Evolutionary conservation across 306 rosid genomes (phyloP).

Genomic region (Begonia peltatifolia): DNA sequence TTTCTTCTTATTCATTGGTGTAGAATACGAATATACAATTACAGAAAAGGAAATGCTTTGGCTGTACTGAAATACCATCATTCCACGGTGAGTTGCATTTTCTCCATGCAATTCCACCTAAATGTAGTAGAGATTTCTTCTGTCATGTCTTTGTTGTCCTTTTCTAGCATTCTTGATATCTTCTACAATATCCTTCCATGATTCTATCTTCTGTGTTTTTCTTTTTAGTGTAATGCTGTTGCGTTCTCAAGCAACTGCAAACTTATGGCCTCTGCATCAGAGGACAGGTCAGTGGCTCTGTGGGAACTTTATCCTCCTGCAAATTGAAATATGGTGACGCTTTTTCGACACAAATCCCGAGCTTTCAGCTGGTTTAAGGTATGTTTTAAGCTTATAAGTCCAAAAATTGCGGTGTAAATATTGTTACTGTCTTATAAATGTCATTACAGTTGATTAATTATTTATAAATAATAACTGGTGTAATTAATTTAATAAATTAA

Average conservation of each 20-base stretch:
- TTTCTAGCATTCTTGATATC: background rate
- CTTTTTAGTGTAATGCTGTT: constrained; percentile 71
- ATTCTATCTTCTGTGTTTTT: background rate
- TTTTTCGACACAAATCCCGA: no score
- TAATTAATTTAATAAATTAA: no score
- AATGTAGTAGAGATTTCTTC: background rate
- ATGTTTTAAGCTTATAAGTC: no score
- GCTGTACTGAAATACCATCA: constrained; percentile 86
- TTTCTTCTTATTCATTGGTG: constrained; percentile 15
- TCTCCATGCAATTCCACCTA: constrained; percentile 4
- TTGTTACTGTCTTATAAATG: no score
- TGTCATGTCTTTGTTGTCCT: no score
- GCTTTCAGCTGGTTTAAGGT: no score
- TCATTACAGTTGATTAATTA: no score
- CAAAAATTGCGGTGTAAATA: no score
- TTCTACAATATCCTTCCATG: background rate
- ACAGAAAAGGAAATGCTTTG: constrained; percentile 68
- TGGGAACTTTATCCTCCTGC: constrained; percentile 89
- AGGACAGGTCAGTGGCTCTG: constrained; percentile 71
- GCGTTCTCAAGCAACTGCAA: constrained; percentile 54
- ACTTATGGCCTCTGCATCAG: constrained; percentile 86
- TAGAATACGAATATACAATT: constrained; percentile 75
- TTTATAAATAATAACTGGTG: no score
- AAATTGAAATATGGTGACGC: constrained; percentile 18
- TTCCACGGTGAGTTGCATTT: constrained; percentile 40